Base-by-base conservation (phyloP, 192 early-diverging fungal species). In the Coemansia sp. region DNA sequence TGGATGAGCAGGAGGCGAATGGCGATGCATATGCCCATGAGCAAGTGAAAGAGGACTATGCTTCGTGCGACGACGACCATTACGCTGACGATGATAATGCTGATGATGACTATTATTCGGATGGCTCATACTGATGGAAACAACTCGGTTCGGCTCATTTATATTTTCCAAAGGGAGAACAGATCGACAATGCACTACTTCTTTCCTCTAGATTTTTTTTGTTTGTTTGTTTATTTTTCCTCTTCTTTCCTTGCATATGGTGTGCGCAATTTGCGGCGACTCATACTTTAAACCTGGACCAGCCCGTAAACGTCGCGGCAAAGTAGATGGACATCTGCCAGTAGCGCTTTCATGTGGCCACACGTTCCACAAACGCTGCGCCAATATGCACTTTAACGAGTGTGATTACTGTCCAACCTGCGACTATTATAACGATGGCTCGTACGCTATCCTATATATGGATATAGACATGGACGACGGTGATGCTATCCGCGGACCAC, bases 341-440 rank as follows among this genome's bases (percentile, higher is more conserved):
- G 69, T 39, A 20, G 57, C 64, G 0, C 38, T 77, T 34, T 41
- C 44, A 8, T 77, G 75, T 20, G 76, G 76, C 1, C 75, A 78
- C 29, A 63, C 61, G 5, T 72, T 68, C 55, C 70, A 78, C 55
- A 63, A 53, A 15, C 9, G 50, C 8, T 78, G 75, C 22, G 72
- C 72, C 3, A 18, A 47, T 15, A 63, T 31, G 2, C 72, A 70
- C 66, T 72, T 72, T 20, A 15, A 40, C 3, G 13, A 44, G 0
- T 12, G 8, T 12, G 15, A 27, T 15, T 6, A 12, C 2, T 77
- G 75, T 18, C 75, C 70, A 5, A 13, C 63, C 1, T 77, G 75
- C 46, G 31, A 68, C 1, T 58, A 52, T 34, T 12, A 3, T 0
- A 43, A 67, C 11, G 15, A 9, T 5, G 55, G 61, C 1, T 12